These are phyloP conservation scores for Nicotiana obtusifolia DNA, from an alignment of 257 asterid genomes.

Conservation along the genomic window DNA sequence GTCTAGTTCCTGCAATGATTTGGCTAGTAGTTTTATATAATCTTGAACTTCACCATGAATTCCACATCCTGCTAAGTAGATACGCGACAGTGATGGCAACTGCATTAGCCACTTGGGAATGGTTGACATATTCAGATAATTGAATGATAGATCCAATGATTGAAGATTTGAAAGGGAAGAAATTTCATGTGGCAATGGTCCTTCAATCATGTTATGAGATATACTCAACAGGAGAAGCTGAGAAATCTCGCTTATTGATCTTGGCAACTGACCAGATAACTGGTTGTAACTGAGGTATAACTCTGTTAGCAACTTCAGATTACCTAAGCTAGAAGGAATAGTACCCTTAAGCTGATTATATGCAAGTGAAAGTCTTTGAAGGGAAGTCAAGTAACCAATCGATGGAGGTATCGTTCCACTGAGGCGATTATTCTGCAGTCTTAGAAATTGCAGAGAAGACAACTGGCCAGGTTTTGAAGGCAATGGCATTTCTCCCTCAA, in stretches of 20 bases:
- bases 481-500: conserved; percentile 44
- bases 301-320: conserved; percentile 29
- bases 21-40: conserved; percentile 17
- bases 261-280: conserved; percentile 44
- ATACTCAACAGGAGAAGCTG: conserved; percentile 27
- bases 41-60: conserved; percentile 39
- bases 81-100: conserved; percentile 34
- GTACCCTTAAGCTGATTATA: conserved; percentile 47
- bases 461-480: conserved; percentile 20
- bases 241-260: conserved; percentile 33
- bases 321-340: conserved; percentile 39
- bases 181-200: conserved; percentile 45
- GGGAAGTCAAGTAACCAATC: conserved; percentile 34
- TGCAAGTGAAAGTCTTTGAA: conserved; percentile 35
- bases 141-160: conserved; percentile 46
- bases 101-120: conserved; percentile 50
- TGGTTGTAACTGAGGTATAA: conserved; percentile 38
- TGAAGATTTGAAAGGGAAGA: conserved; percentile 39
- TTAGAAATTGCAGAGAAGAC: conserved; percentile 35
- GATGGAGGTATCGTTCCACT: conserved; percentile 38
- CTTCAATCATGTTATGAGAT: conserved; percentile 51
- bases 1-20: conserved; percentile 42
- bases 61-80: conserved; percentile 53
- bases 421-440: conserved; percentile 34
- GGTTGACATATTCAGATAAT: conserved; percentile 33